Base-by-base conservation (phyloP, 2,329 filamentous ascomycete species). In the Cladosporium velox region DNA sequence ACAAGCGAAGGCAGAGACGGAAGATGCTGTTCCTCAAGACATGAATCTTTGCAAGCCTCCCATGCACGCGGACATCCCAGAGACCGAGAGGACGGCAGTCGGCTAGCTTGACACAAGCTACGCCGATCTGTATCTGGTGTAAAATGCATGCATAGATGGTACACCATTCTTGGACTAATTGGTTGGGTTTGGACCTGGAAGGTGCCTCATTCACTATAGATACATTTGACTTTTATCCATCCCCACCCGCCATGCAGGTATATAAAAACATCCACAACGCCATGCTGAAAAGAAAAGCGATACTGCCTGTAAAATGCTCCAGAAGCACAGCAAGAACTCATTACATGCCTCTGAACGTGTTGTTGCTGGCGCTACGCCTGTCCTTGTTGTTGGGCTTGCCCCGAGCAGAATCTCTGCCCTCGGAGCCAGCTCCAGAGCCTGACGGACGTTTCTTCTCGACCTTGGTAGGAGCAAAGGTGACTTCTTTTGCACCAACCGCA, bases 311-410 rank as follows among this genome's bases (percentile, higher is more conserved):
- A 24, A 24, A 3, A 34, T 47, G 10, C 28, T 18, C 51, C 34
- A n/a, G 18, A 32, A 47, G 8, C 35, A 1, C 35, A 8, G 21
- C 1, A 41, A 3, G 12, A 11, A 18, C 11, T 10, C 30, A 32
- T 65, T 73, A 90, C 82, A 91, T 84, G 74, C 83, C 85, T 76
- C 90, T 86, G 77, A 93, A 91, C 49, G 88, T 88, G 78, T 94
- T 93, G 62, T 85, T 85, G 78, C 90, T 92, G 60, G 91, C 91
- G 77, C 90, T 93, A 72, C 91, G 82, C 72, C 91, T 86, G 32
- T 82, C 80, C 66, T 82, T 80, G 49, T 59, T 77, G 44, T 59
- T 77, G 75, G 30, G 76, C 75, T 14, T 67, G 64, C 15, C 60
- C 69, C 58, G 67, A 62, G 58, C 66, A 35, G 38, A 66, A 63